These are phyloP conservation scores for Zygoascus meyerae DNA, from an alignment of 1,139 yeast genomes.

Conservation along the genomic window DNA sequence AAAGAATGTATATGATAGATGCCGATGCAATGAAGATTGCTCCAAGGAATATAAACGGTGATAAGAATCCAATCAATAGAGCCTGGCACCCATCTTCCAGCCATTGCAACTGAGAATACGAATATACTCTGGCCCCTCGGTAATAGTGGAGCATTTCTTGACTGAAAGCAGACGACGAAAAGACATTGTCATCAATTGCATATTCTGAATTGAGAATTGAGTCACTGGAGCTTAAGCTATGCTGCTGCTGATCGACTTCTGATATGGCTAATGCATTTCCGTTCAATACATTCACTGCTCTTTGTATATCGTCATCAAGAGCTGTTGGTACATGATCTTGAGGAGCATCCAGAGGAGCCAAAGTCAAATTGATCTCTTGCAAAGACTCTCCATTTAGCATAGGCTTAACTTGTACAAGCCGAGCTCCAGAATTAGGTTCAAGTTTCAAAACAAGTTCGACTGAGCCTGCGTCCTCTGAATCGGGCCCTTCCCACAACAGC, in stretches of 20 bases:
- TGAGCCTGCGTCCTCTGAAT: background rate
- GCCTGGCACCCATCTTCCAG: conserved; percentile 18
- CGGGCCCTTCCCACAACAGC: background rate
- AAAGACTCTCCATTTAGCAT: background rate
- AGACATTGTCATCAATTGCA: no score
- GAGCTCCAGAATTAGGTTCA: background rate
- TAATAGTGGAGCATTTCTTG: conserved; percentile 18
- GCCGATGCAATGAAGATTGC: conserved; percentile 18
- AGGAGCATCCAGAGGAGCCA: background rate
- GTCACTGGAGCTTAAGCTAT: background rate
- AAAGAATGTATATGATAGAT: conserved; percentile 19
- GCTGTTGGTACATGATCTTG: no score
- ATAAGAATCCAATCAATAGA: conserved; percentile 21
- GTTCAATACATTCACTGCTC: no score
- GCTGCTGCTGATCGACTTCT: no score
- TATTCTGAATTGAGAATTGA: no score
- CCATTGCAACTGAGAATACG: conserved; percentile 15
- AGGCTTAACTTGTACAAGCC: conserved; percentile 1
- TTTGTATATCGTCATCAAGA: no score
- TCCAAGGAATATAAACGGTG: conserved; percentile 24
- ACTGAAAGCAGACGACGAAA: no score
- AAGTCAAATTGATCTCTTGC: background rate
- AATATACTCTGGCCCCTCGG: conserved; percentile 16
- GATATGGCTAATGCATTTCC: background rate
- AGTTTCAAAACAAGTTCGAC: conserved; percentile 1